Base-by-base conservation (phyloP, 345 rosid species). In the Rhizophora mangle region DNA sequence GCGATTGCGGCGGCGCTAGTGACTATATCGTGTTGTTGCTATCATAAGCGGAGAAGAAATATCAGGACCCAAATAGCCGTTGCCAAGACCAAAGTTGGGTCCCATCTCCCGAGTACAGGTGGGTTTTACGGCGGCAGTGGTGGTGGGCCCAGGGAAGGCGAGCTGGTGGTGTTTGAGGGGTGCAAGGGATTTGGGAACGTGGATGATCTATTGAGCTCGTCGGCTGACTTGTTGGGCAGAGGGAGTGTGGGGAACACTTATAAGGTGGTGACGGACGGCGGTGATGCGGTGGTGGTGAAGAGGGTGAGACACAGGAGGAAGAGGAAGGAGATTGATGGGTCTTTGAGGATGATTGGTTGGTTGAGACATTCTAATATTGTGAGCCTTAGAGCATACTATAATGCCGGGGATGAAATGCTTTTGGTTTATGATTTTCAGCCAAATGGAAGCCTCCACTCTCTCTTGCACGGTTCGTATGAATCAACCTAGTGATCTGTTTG, bases 211-310 rank as follows among this genome's bases (percentile, higher is more conserved):
- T 63, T 83, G 46, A 77, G 72, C 46, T 74, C 85, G 3, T 83
- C 87, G 5, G 85, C 87, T 19, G 87, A 83, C 51, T 60, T 83
- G 78, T 68, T 83, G 60, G 87, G 87, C 57, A 83, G 77, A 64
- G 87, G 87, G 15, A 20, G 66, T 6, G 70, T 62, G 60, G 87
- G 87, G 55, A 59, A 81, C 63, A 81, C 83, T 15, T 83, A 83
- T 47, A 81, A 79, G 67, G 85, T 81, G 71, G 76, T 19, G 70
- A 29, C 79, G 78, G 78, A 77, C 39, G 73, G 81, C 13, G 78
- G 79, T 1, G 69, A 64, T 37, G 72, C 37, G 65, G 74, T 71
- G 69, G 85, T 51, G 67, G 87, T 83, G 63, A 83, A 83, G 80
- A 81, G 87, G 70, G 75, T 83, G 26, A 71, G 67, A 39, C 75